Conservation (phyloP, 257 asterid species). For the Solanum sejunctum region DNA sequence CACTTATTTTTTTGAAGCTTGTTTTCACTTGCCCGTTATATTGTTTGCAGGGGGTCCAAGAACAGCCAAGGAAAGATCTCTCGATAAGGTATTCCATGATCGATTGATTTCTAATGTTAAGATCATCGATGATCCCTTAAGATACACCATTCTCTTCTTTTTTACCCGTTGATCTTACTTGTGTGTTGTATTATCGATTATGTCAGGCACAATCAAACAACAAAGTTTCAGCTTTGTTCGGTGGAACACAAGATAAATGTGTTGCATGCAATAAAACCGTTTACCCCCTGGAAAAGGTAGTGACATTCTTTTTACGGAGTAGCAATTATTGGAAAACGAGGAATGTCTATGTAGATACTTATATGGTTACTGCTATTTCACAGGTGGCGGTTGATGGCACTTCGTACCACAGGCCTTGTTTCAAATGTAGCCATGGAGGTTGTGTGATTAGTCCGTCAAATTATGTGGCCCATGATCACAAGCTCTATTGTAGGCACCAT, state of each 20-base stretch:
- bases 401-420: constrained; percentile 58
- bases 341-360: neutral
- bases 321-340: neutral
- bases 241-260: constrained; percentile 75
- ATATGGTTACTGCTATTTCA: neutral
- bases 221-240: constrained; percentile 53
- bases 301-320: neutral
- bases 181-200: neutral
- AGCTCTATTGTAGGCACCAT: constrained; percentile 72
- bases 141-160: neutral
- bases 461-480: constrained; percentile 60
- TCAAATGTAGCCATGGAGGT: constrained; percentile 75
- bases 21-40: neutral
- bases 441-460: constrained; percentile 73
- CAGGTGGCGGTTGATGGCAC: constrained; percentile 74
- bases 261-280: constrained; percentile 63
- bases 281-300: constrained; percentile 71
- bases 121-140: neutral
- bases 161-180: neutral
- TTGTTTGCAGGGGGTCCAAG: constrained; percentile 40
- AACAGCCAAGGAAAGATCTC: constrained; percentile 44
- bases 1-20: neutral
- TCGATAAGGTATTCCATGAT: constrained; percentile 25
- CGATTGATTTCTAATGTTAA: neutral
- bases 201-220: constrained; percentile 20